These are phyloP conservation scores for Elsinoe batatas DNA, from an alignment of 2,329 filamentous ascomycete genomes.

Conservation along the genomic window DNA sequence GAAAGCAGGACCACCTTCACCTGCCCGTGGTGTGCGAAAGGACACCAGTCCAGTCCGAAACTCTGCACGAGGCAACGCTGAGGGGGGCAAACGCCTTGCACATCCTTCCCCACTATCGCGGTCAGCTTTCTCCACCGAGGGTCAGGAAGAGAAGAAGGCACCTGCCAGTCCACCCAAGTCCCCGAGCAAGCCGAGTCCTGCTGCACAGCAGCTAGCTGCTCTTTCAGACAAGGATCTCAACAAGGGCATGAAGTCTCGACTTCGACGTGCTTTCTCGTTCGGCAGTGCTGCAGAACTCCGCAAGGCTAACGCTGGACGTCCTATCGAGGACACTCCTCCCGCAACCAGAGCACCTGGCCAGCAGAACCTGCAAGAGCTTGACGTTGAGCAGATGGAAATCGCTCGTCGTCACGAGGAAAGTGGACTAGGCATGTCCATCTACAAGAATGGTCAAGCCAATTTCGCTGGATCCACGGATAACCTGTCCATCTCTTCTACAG, in stretches of 20 bases:
- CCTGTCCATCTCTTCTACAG: conserved; percentile 79
- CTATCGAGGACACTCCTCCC: conserved; percentile 37
- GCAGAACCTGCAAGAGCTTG: conserved; percentile 31
- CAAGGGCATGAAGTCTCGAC: conserved; percentile 73
- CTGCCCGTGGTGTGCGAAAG: conserved; percentile 4
- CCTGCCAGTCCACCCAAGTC: conserved; percentile 17
- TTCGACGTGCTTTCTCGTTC: conserved; percentile 91
- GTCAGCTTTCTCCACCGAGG: conserved; percentile 13
- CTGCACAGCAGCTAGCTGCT: conserved; percentile 76
- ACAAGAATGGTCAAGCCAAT: conserved; percentile 64
- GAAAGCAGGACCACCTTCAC: conserved; percentile 15
- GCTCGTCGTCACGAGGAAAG: conserved; percentile 85
- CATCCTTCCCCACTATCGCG: conserved; percentile 40
- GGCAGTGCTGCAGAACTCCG: conserved; percentile 87
- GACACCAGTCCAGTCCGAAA: conserved; percentile 19
- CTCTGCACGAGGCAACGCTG: conserved; percentile 29
- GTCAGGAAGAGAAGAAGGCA: conserved; percentile 10
- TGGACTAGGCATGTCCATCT: conserved; percentile 88
- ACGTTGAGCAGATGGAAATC: conserved; percentile 85
- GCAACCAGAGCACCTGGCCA: conserved; percentile 19
- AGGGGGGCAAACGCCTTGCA: conserved; percentile 32
- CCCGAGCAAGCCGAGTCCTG: conserved; percentile 49
- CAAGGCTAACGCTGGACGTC: conserved; percentile 45
- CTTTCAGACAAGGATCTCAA: conserved; percentile 71
- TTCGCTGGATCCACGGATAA: conserved; percentile 93